phyloP scores from a whole-genome alignment of 768 basidiomycete species.

The Lentinula aciculospora region DNA sequence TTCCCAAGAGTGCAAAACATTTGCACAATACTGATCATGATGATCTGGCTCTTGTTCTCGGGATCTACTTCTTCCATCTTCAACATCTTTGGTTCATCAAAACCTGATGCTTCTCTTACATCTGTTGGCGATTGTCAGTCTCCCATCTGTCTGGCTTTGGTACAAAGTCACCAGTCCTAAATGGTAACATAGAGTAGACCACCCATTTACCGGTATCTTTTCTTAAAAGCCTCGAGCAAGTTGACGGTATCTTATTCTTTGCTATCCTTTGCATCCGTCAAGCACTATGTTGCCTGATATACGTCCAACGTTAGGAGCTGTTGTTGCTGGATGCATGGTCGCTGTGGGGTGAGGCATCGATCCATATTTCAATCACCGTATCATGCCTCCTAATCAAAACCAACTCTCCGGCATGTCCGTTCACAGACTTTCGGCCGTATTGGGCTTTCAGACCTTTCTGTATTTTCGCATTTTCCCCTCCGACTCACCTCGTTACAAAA shows the following conservation, averaged over 20 bases:
- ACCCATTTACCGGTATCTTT: neutral
- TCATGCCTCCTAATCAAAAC: neutral
- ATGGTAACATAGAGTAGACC: neutral
- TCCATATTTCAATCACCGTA: neutral
- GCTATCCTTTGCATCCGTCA: neutral
- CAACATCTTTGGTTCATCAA: neutral
- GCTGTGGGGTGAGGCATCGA: constrained; percentile 9
- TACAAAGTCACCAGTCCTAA: neutral
- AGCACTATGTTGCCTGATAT: constrained; percentile 3
- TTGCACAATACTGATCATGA: no score
- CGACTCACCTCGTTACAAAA: constrained; percentile 8
- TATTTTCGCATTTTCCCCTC: constrained; percentile 11
- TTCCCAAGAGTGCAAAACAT: no score
- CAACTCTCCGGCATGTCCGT: neutral
- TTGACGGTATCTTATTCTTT: no score
- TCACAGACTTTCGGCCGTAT: constrained; percentile 10
- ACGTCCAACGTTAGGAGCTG: constrained; percentile 7
- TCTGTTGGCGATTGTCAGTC: neutral
- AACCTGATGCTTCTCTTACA: neutral
- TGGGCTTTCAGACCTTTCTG: constrained; percentile 12
- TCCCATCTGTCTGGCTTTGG: neutral
- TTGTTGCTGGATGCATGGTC: constrained; percentile 8
- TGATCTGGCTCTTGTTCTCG: no score
- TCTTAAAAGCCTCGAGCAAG: no score
- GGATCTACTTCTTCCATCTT: neutral